Evolutionary conservation across 1,284 basidiomycete species (phyloP).

Genomic region (Malassezia caprae): DNA sequence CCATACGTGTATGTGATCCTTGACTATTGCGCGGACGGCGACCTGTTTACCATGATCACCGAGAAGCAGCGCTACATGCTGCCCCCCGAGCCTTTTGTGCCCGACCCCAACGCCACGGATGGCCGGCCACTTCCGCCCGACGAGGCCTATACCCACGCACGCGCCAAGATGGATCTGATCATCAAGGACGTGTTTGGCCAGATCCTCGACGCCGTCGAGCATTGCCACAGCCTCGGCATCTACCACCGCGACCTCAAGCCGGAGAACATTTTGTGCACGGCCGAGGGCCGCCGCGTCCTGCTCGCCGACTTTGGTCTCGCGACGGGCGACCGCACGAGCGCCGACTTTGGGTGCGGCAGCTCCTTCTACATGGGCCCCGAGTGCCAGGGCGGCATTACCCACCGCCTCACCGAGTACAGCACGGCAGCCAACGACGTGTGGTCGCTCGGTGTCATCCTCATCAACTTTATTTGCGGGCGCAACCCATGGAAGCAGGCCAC

Average conservation of each 20-base stretch:
- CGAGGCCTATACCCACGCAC: slow-evolving; percentile 3
- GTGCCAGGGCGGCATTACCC: slow-evolving; percentile 69
- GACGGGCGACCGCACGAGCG: slow-evolving; percentile 73
- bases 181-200: slow-evolving; percentile 45
- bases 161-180: slow-evolving; percentile 32
- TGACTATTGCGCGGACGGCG: slow-evolving; percentile 70
- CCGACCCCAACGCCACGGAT: slow-evolving; percentile 22
- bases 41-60: slow-evolving; percentile 71
- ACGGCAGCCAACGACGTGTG: slow-evolving; percentile 70
- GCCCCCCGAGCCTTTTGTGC: slow-evolving; percentile 12
- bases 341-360: slow-evolving; percentile 89
- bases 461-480: slow-evolving; percentile 77
- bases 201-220: slow-evolving; percentile 84
- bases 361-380: slow-evolving; percentile 96
- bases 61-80: slow-evolving; percentile 59
- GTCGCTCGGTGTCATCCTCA: slow-evolving; percentile 82
- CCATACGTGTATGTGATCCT: slow-evolving; percentile 58
- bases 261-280: slow-evolving; percentile 84
- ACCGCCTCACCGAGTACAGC: slow-evolving; percentile 57
- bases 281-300: slow-evolving; percentile 64
- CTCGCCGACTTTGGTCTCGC: slow-evolving; percentile 96
- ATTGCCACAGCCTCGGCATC: slow-evolving; percentile 62
- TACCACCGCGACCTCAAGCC: slow-evolving; percentile 97
- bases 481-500: slow-evolving; percentile 78
- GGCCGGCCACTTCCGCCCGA: slow-evolving; percentile 22